Base-by-base conservation (phyloP, 2,329 filamentous ascomycete species). In the Alternaria conjuncta region DNA sequence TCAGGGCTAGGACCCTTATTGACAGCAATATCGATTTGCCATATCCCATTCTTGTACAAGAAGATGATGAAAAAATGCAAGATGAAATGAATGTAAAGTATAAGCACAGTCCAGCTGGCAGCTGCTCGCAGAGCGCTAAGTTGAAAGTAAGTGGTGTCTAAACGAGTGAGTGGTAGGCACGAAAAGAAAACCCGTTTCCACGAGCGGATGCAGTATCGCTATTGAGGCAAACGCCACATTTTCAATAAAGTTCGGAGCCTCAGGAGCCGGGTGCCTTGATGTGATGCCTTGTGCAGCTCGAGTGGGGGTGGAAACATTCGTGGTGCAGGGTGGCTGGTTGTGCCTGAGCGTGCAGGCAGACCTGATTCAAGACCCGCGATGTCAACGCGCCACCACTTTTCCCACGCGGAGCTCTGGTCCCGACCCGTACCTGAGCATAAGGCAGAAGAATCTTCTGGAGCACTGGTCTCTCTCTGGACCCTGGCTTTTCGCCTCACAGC, bases 81-180 rank as follows among this genome's bases (percentile, higher is more conserved):
- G 21, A 9, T 61, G 66, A 64, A 59, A 53, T 41, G 64, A 63
- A 26, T 58, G 61, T 64, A 30, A 44, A 36, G 11, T 53, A 30
- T 46, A 63, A 59, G 65, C 65, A 56, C 71, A 73, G 70, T 57
- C 72, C 71, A 69, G 72, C 72, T 72, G 70, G 61, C 63, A 72
- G 72, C 71, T 59, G 68, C 71, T 74, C 66, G 21, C 68, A 71
- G 70, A 73, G 72, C 68, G 71, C 72, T 71, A 57, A 44, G 63
- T 67, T 32, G 44, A 60, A 69, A 65, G 56, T 44, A 50, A 56
- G 49, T 49, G 25, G 55, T 57, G 36, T 53, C 60, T 56, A 46
- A 63, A 63, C 43, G 58, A 68, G 57, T 61, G 56, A 46, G 47
- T 36, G 55, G 56, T 47, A 28, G 56, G 58, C 46, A 53, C 54